Evolutionary conservation across 2,329 filamentous ascomycete species (phyloP).

Genomic region (Zopfia rhizophila): DNA sequence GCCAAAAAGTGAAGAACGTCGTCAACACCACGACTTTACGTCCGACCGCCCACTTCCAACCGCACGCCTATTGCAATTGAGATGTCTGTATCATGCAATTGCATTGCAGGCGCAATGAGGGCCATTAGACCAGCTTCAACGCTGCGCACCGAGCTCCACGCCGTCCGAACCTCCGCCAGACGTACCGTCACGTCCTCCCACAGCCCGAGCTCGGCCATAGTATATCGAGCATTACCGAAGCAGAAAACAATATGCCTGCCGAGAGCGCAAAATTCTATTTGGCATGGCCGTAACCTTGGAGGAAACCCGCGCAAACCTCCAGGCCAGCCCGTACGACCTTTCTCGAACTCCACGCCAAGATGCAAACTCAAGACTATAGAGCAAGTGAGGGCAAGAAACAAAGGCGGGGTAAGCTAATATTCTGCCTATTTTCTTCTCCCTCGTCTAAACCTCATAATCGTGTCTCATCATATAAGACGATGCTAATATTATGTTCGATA

Average conservation of each 20-base stretch:
- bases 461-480: no score
- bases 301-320: conserved; percentile 13
- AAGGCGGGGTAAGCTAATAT: conserved; percentile 42
- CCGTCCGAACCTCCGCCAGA: conserved; percentile 26
- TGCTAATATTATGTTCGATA: conserved; percentile 46
- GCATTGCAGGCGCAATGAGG: conserved; percentile 30
- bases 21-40: conserved; percentile 11
- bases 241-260: conserved; percentile 26
- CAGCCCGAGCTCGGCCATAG: conserved; percentile 22
- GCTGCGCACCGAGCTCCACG: conserved; percentile 20
- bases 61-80: no score
- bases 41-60: not conserved
- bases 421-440: not conserved
- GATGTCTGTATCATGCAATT: conserved; percentile 42
- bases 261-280: conserved; percentile 16
- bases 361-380: conserved; percentile 48
- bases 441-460: not conserved
- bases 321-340: conserved; percentile 28
- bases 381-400: conserved; percentile 47
- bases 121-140: conserved; percentile 22
- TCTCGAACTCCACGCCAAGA: conserved; percentile 41
- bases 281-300: conserved; percentile 4
- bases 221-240: conserved; percentile 20
- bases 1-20: no score
- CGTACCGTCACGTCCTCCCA: conserved; percentile 39